phyloP scores from a whole-genome alignment of 352 stramenopile genomes.

The Phytophthora agathidicida region DNA sequence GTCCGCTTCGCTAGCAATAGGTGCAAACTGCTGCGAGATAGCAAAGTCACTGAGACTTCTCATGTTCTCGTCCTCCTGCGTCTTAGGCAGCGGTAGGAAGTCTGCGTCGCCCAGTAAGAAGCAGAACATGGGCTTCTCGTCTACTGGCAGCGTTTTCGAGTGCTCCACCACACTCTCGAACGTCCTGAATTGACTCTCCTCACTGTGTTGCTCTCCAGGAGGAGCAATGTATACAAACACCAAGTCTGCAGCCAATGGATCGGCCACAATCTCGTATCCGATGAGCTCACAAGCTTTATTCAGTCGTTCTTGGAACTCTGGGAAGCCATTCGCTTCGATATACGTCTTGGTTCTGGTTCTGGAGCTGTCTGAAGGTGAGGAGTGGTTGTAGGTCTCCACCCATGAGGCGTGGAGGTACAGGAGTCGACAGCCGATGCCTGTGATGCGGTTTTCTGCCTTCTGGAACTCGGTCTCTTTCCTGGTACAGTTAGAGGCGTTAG shows the following conservation, averaged over 20 bases:
- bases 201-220: slow-evolving; percentile 44
- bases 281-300: slow-evolving; percentile 51
- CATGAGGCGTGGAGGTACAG: slow-evolving; percentile 74
- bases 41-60: slow-evolving; percentile 80
- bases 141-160: slow-evolving; percentile 7
- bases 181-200: slow-evolving; percentile 46
- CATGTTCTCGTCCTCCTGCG: slow-evolving; percentile 57
- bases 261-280: slow-evolving; percentile 45
- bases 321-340: slow-evolving; percentile 63
- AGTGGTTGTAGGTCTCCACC: slow-evolving; percentile 32
- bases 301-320: slow-evolving; percentile 48
- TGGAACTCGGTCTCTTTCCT: slow-evolving; percentile 79
- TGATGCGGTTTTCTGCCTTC: slow-evolving; percentile 49
- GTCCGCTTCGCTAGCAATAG: slow-evolving; percentile 42
- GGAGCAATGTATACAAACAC: slow-evolving; percentile 72
- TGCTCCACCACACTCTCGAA: slow-evolving; percentile 47
- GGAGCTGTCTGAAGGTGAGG: background rate
- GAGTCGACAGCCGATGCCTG: slow-evolving; percentile 66
- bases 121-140: slow-evolving; percentile 65
- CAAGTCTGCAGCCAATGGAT: slow-evolving; percentile 39
- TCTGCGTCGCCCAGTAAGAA: slow-evolving; percentile 70
- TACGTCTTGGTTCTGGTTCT: slow-evolving; percentile 28
- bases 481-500: background rate
- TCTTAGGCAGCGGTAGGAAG: slow-evolving; percentile 57
- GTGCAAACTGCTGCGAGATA: slow-evolving; percentile 74